Evolutionary conservation across 805 yeast genomes (phyloP).

Genomic region (Saturnispora dispora): DNA sequence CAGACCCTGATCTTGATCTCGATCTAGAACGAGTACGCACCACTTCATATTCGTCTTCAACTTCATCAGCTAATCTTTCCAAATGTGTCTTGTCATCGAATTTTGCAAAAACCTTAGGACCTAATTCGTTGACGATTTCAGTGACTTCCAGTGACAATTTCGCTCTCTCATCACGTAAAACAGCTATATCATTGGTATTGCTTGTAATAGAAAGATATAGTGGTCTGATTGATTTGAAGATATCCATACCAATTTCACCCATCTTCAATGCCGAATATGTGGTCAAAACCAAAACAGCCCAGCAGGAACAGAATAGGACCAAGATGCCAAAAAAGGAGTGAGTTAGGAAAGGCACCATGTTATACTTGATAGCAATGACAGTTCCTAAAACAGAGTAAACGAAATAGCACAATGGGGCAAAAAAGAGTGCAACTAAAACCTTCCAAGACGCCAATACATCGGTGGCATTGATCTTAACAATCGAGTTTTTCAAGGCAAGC

Average conservation of each 20-base stretch:
- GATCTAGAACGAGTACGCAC: conserved; percentile 18
- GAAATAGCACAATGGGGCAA: conserved; percentile 78
- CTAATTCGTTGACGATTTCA: conserved; percentile 67
- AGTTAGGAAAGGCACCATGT: conserved; percentile 12
- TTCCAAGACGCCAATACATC: conserved; percentile 98
- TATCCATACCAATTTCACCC: conserved; percentile 92
- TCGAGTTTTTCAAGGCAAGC: conserved; percentile 73
- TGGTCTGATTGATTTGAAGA: conserved; percentile 76
- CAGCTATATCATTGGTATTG: conserved; percentile 42
- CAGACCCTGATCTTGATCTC: conserved; percentile 11
- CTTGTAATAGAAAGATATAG: conserved; percentile 48
- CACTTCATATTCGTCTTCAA: conserved; percentile 19
- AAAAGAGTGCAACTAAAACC: conserved; percentile 73
- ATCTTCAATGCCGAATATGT: conserved; percentile 82
- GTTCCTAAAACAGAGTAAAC: conserved; percentile 61
- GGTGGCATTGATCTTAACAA: conserved; percentile 81
- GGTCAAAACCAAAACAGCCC: conserved; percentile 57
- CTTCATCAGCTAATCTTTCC: conserved; percentile 12
- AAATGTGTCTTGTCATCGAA: conserved; percentile 30
- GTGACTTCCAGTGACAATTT: conserved; percentile 67
- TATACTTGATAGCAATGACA: conserved; percentile 16
- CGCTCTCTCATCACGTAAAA: conserved; percentile 53
- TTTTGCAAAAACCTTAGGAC: conserved; percentile 82
- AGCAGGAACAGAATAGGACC: conserved; percentile 40
- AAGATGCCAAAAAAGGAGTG: conserved; percentile 5